These are phyloP conservation scores for Lachancea dasiensis DNA, from an alignment of 805 yeast genomes.

Conservation along the genomic window DNA sequence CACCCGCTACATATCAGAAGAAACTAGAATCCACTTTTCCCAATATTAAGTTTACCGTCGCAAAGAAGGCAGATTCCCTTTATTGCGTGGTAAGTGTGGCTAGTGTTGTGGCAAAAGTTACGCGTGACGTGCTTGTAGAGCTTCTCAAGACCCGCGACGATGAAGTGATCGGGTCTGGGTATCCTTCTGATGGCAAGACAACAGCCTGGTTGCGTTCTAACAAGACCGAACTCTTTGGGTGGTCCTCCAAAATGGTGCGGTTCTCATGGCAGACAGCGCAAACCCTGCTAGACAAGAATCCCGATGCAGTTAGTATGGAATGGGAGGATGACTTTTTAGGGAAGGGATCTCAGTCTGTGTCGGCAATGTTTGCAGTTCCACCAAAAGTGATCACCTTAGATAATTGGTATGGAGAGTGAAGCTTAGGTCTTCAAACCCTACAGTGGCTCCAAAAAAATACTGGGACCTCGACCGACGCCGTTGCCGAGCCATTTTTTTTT, in stretches of 20 bases:
- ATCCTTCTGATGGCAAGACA: slow-evolving; percentile 90
- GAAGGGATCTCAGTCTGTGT: slow-evolving; percentile 18
- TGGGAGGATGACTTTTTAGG: slow-evolving; percentile 47
- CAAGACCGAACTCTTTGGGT: slow-evolving; percentile 75
- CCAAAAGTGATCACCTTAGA: slow-evolving; percentile 23
- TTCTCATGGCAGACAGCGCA: slow-evolving; percentile 94
- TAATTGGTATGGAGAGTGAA: slow-evolving; percentile 16
- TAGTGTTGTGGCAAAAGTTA: slow-evolving; percentile 92
- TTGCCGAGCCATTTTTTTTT: neutral
- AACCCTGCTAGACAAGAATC: slow-evolving; percentile 52
- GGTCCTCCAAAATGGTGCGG: slow-evolving; percentile 68
- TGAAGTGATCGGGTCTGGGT: slow-evolving; percentile 76
- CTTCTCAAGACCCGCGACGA: slow-evolving; percentile 16
- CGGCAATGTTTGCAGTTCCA: slow-evolving; percentile 6
- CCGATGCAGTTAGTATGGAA: slow-evolving; percentile 38
- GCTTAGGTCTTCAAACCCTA: too few species aligned
- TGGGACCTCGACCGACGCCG: too few species aligned
- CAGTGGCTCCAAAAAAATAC: too few species aligned
- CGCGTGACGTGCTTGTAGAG: slow-evolving; percentile 59
- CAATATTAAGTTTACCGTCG: slow-evolving; percentile 61
- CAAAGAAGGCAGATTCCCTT: slow-evolving; percentile 91
- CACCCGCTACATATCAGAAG: slow-evolving; percentile 76
- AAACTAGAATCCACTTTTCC: slow-evolving; percentile 73
- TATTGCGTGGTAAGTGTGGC: slow-evolving; percentile 94
- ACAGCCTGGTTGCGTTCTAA: slow-evolving; percentile 60